phyloP scores from a whole-genome alignment of 2,329 filamentous ascomycete species.

The Hortaea werneckii region DNA sequence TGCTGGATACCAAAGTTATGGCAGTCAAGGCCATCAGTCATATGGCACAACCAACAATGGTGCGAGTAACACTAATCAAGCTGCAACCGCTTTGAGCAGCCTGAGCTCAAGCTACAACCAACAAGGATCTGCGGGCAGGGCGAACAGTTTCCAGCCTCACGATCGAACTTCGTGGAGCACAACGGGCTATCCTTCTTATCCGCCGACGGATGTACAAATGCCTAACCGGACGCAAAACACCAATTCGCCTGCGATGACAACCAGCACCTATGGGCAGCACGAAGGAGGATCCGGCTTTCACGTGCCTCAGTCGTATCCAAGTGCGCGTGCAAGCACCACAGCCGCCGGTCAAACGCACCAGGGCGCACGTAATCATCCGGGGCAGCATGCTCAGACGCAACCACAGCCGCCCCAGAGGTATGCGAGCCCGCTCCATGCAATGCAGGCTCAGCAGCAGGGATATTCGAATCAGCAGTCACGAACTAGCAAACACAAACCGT shows the following conservation, averaged over 20 bases:
- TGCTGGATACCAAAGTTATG: constrained; percentile 9
- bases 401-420: constrained; percentile 18
- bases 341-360: constrained; percentile 6
- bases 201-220: not conserved
- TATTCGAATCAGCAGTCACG: constrained; percentile 14
- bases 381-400: constrained; percentile 4
- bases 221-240: constrained; percentile 14
- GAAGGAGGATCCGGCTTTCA: constrained; percentile 9
- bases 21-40: constrained; percentile 9
- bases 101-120: constrained; percentile 15
- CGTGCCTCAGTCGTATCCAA: constrained; percentile 9
- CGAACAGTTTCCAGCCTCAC: not conserved
- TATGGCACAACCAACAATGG: constrained; percentile 8
- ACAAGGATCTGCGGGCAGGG: not conserved
- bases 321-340: constrained; percentile 13
- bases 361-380: constrained; percentile 9
- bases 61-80: constrained; percentile 8
- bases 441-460: constrained; percentile 18
- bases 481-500: constrained; percentile 13
- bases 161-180: constrained; percentile 9
- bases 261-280: constrained; percentile 12
- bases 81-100: constrained; percentile 16
- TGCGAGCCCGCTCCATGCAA: constrained; percentile 20
- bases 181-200: constrained; percentile 4
- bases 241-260: constrained; percentile 16